Conservation (phyloP, 1,284 basidiomycete species). For the Trichosporon coremiiforme region DNA sequence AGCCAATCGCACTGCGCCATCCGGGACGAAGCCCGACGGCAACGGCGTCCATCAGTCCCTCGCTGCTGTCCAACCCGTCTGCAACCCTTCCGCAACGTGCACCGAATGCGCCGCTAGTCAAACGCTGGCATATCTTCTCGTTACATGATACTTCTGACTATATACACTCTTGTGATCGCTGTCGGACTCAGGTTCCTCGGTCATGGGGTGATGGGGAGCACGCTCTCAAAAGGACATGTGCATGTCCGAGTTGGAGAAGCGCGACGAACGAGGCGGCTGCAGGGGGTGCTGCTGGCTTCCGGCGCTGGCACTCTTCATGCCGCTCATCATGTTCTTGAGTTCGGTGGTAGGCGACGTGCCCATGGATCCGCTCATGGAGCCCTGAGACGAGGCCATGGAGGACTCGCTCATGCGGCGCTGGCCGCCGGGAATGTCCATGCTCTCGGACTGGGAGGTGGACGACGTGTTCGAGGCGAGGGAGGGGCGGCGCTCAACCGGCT, state of each 20-base stretch:
- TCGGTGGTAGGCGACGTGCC: constrained; percentile 10
- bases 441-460: not conserved
- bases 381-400: not conserved
- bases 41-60: too few species aligned
- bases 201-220: not conserved
- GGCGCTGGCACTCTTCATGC: constrained; percentile 7
- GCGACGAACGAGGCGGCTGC: constrained; percentile 6
- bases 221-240: constrained; percentile 18
- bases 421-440: constrained; percentile 4
- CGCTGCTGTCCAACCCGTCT: too few species aligned
- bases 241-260: constrained; percentile 4
- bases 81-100: too few species aligned
- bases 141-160: not conserved
- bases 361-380: not conserved
- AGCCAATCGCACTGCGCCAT: not conserved
- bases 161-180: constrained; percentile 3
- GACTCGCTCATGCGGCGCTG: constrained; percentile 16
- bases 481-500: constrained; percentile 16
- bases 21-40: too few species aligned
- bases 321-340: constrained; percentile 17
- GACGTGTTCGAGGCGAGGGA: not conserved
- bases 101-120: too few species aligned
- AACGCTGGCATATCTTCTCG: not conserved
- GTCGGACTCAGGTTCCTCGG: not conserved
- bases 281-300: not conserved